Conservation (phyloP, 148 eudicot genomes). For the Cornus kousa region DNA sequence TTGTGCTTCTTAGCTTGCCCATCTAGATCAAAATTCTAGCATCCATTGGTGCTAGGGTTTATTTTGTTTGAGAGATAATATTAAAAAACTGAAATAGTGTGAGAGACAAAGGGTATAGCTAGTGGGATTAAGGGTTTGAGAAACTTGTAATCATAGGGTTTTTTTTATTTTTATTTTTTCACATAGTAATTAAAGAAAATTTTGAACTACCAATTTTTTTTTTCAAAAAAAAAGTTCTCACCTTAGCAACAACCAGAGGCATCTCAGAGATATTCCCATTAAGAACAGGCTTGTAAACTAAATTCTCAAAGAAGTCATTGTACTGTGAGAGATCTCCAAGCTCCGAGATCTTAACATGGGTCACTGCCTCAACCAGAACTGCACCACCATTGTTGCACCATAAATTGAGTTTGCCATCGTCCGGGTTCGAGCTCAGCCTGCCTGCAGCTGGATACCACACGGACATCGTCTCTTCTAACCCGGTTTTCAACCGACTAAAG, state of each 20-base stretch:
- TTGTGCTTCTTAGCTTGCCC: too few relatives aligned
- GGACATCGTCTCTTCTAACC: constrained; percentile 6
- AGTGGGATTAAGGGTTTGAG: too few relatives aligned
- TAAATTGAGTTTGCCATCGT: constrained; percentile 6
- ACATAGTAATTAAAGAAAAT: too few relatives aligned
- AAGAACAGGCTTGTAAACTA: constrained; percentile 6
- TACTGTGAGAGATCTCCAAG: constrained; percentile 11
- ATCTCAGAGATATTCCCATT: not conserved
- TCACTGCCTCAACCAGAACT: constrained; percentile 3
- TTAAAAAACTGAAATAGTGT: too few relatives aligned
- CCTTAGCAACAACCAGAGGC: constrained; percentile 16
- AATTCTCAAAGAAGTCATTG: constrained; percentile 1
- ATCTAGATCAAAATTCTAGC: too few relatives aligned
- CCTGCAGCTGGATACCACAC: constrained; percentile 15
- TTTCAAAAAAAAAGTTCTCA: not conserved
- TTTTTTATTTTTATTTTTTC: too few relatives aligned
- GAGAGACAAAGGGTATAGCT: too few relatives aligned
- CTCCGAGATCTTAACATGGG: not conserved
- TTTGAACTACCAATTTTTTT: too few relatives aligned
- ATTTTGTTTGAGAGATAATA: too few relatives aligned
- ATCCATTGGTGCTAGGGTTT: too few relatives aligned
- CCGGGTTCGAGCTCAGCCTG: not conserved
- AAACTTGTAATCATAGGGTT: too few relatives aligned
- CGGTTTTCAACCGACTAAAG: not conserved
- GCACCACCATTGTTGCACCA: constrained; percentile 14